These are phyloP conservation scores for Neonectria sp. DNA, from an alignment of 2,329 filamentous ascomycete species.

Conservation along the genomic window DNA sequence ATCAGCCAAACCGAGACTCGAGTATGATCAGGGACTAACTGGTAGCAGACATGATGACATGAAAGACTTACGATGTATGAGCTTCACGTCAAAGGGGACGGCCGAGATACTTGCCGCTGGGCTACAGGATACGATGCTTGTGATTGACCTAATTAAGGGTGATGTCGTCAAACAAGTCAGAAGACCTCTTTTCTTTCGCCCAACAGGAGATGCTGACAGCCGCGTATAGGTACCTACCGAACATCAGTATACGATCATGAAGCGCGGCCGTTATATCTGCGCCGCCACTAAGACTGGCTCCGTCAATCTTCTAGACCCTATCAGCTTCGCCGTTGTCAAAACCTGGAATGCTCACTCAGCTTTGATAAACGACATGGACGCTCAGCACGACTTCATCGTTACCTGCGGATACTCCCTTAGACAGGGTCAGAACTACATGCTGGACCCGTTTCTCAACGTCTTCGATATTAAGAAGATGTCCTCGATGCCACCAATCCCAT, in stretches of 20 bases:
- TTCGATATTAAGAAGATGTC: slow-evolving; percentile 94
- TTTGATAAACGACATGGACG: slow-evolving; percentile 96
- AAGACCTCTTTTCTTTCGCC: not conserved
- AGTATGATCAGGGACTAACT: slow-evolving; percentile 36
- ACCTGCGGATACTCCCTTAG: slow-evolving; percentile 94
- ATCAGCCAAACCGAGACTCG: not conserved
- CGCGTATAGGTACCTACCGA: slow-evolving; percentile 74
- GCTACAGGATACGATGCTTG: slow-evolving; percentile 88
- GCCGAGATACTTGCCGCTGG: slow-evolving; percentile 90
- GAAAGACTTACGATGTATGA: slow-evolving; percentile 93
- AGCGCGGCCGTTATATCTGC: slow-evolving; percentile 90
- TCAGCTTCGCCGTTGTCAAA: slow-evolving; percentile 83
- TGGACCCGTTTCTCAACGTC: slow-evolving; percentile 94
- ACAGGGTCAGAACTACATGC: slow-evolving; percentile 80
- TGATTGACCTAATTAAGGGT: slow-evolving; percentile 79
- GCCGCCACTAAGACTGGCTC: slow-evolving; percentile 87
- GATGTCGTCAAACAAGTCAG: slow-evolving; percentile 76
- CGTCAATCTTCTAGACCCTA: slow-evolving; percentile 88
- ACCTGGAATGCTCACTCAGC: slow-evolving; percentile 93
- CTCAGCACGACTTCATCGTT: slow-evolving; percentile 93
- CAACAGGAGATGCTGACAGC: slow-evolving; percentile 48
- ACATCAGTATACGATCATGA: slow-evolving; percentile 92
- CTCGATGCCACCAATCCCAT: slow-evolving; percentile 91
- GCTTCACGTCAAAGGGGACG: slow-evolving; percentile 89
- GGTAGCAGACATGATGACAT: slow-evolving; percentile 77